A percentile compares a stretch with the other conserved stretches of the same genome.
These are phyloP conservation scores for Monascus purpureus DNA, from an alignment of 495 filamentous ascomycete species.

Conservation along the genomic window DNA sequence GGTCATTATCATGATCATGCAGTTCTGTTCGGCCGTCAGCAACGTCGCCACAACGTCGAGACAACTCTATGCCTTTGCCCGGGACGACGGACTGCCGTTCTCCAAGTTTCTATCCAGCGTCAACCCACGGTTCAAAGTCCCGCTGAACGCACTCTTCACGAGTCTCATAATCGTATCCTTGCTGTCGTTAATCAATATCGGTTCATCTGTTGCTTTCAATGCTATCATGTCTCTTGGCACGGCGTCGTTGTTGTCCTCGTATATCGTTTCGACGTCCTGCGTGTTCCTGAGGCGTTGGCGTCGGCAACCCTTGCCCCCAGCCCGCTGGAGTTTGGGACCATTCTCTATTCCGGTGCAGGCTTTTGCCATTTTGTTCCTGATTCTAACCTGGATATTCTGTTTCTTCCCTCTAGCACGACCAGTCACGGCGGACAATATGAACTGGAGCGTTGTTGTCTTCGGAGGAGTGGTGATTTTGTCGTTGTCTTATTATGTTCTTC, in stretches of 20 bases:
- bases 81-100: constrained; percentile 33
- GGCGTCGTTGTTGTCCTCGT: constrained; percentile 27
- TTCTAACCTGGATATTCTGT: constrained; percentile 28
- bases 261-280: constrained; percentile 24
- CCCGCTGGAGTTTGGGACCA: constrained; percentile 27
- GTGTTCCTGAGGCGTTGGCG: constrained; percentile 21
- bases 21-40: constrained; percentile 26
- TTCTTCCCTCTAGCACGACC: constrained; percentile 26
- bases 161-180: constrained; percentile 12
- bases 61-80: constrained; percentile 37
- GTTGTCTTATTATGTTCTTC: constrained; percentile 17
- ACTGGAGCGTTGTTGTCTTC: constrained; percentile 35
- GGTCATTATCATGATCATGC: constrained; percentile 24
- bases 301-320: constrained; percentile 23
- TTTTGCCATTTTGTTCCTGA: constrained; percentile 18
- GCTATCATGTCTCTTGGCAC: constrained; percentile 34
- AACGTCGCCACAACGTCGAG: constrained; percentile 28
- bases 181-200: constrained; percentile 28
- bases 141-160: constrained; percentile 29
- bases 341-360: constrained; percentile 21
- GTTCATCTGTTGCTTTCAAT: constrained; percentile 37
- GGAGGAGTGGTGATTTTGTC: constrained; percentile 20
- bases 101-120: constrained; percentile 20
- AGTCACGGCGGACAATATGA: constrained; percentile 32
- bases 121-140: constrained; percentile 32